Conservation (phyloP, 163 green algal species). For the Scenedesmus sp. region DNA sequence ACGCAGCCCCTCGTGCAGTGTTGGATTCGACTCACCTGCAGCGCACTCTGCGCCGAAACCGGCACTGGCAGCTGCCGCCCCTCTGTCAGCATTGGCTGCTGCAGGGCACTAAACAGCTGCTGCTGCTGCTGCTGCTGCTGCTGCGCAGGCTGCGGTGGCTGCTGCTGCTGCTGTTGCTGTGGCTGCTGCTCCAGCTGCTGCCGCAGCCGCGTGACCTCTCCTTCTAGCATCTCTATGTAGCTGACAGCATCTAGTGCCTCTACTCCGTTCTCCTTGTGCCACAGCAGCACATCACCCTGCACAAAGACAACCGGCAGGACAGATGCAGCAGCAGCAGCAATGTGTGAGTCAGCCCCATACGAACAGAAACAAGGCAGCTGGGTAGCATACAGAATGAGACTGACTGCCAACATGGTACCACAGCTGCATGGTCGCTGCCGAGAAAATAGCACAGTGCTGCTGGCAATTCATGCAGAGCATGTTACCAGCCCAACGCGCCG, state of each 20-base stretch:
- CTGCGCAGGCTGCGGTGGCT: slow-evolving; percentile 7
- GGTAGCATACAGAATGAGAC: no score
- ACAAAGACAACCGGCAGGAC: neutral
- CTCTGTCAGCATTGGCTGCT: slow-evolving; percentile 1
- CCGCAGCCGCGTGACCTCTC: slow-evolving; percentile 77
- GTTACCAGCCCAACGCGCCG: no score
- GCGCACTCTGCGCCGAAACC: neutral
- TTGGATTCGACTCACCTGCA: neutral
- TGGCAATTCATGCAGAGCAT: no score
- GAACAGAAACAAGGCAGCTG: no score
- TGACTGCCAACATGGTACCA: no score
- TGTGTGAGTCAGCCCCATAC: neutral
- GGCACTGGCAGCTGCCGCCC: slow-evolving; percentile 29
- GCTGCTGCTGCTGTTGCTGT: slow-evolving; percentile 41
- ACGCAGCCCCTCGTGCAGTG: neutral
- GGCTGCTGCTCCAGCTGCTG: slow-evolving; percentile 45
- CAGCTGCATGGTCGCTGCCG: no score
- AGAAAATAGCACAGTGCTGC: no score
- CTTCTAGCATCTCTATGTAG: slow-evolving; percentile 93
- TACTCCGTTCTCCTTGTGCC: slow-evolving; percentile 81
- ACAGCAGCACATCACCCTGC: slow-evolving; percentile 89
- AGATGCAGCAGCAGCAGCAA: neutral
- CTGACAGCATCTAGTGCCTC: slow-evolving; percentile 69
- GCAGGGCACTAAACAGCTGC: neutral
- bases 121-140: slow-evolving; percentile 20